phyloP scores from a whole-genome alignment of 441 rosid genomes.

The Sinapis alba region DNA sequence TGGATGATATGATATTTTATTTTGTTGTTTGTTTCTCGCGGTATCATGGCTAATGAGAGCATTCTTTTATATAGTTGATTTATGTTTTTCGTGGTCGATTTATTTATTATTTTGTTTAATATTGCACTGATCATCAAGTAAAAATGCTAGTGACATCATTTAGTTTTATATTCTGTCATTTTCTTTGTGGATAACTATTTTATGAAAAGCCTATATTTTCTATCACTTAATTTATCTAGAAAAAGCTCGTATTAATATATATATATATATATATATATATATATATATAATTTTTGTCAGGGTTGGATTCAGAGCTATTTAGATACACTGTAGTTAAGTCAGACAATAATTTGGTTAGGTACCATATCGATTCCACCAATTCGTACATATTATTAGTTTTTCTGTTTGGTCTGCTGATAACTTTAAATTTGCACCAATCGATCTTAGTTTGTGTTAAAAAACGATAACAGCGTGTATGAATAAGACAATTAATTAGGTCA shows the following conservation, averaged over 20 bases:
- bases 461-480: neutral
- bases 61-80: neutral
- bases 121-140: neutral
- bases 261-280: no score
- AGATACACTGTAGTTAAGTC: neutral
- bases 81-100: neutral
- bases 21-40: neutral
- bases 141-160: neutral
- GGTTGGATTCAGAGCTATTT: conserved; percentile 1
- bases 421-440: neutral
- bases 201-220: neutral
- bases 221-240: neutral
- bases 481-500: neutral
- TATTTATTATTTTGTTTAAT: neutral
- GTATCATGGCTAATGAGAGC: neutral
- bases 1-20: neutral
- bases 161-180: neutral
- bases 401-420: neutral
- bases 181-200: neutral
- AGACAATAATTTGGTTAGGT: neutral
- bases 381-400: neutral
- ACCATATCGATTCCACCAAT: neutral
- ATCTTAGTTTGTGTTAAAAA: neutral
- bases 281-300: neutral
- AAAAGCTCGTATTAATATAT: neutral